Evolutionary conservation across 257 asterid species (phyloP), one percentile per base, ranked within the genome.

Genomic region (Penstemon eatonii): DNA sequence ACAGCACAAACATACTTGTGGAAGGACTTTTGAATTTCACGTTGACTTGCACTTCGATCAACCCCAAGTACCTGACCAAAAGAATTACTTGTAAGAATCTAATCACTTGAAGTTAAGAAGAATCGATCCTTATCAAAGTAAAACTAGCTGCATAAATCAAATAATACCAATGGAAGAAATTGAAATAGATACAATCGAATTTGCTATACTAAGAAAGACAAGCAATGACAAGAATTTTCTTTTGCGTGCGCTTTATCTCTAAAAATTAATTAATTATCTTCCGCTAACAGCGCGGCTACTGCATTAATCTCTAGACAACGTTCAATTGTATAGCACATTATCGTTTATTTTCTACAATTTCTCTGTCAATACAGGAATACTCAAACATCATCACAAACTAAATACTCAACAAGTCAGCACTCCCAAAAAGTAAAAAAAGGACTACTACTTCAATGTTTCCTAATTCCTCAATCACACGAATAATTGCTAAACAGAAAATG

Each of bases 21-120:
- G 73, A 94, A 94, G 66, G 99, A 96, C 60, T 94, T 94, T 44
- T 94, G 97, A 75, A 94, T 89, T 50, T 94, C 97, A 0, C 99
- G 89, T 75, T 89, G 92, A 72, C 86, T 87, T 7, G 96, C 95
- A 7, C 67, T 85, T 65, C 73, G 78, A 68, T 91, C 97, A 52
- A 94, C 96, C 70, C 99, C 97, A 55, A 94, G 96, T 3, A 87
- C 96, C 99, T 94, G 80, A 12, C 37, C 18, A 62, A n/a, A 40
- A 61, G 25, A 71, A 56, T 5, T 42, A 6, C 6, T 40, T 10
- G 52, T 72, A 6, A 72, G 68, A 78, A 56, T 58, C 54, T 8
- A 61, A 51, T 66, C 2, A 44, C 10, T 25, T 3, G 3, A 38
- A 63, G 33, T 3, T 11, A 4, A 5, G 15, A 33, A 5, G 49